Percentiles rank a stretch among this genome's conserved stretches.
These are phyloP conservation scores for Gloeophyllum trabeum DNA, from an alignment of 768 basidiomycete species.

Conservation along the genomic window DNA sequence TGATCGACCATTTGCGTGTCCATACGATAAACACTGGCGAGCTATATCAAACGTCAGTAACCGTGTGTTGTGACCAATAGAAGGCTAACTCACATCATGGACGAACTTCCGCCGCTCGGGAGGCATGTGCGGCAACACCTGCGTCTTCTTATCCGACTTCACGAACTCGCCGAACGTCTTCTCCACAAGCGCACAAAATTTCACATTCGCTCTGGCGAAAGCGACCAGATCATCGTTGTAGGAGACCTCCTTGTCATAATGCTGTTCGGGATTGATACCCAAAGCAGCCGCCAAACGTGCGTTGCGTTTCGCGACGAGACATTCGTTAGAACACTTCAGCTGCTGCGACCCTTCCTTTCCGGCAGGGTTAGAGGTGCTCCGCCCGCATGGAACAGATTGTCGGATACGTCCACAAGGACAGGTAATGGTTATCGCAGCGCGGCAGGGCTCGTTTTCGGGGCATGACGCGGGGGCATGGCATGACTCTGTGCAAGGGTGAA, in stretches of 20 bases:
- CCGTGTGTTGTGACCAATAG: neutral
- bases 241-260: slow-evolving; percentile 27
- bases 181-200: slow-evolving; percentile 68
- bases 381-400: slow-evolving; percentile 65
- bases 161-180: slow-evolving; percentile 77
- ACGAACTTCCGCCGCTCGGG: slow-evolving; percentile 76
- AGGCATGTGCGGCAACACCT: slow-evolving; percentile 77
- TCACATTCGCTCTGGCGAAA: slow-evolving; percentile 49
- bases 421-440: slow-evolving; percentile 46
- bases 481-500: slow-evolving; percentile 63
- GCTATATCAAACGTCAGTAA: slow-evolving; percentile 22
- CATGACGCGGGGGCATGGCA: slow-evolving; percentile 91
- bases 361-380: slow-evolving; percentile 31
- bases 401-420: slow-evolving; percentile 82
- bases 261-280: slow-evolving; percentile 57
- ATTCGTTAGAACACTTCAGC: slow-evolving; percentile 76
- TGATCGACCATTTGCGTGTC: slow-evolving; percentile 84
- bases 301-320: slow-evolving; percentile 77
- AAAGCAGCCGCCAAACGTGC: slow-evolving; percentile 84
- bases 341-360: slow-evolving; percentile 28
- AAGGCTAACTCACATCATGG: slow-evolving; percentile 40
- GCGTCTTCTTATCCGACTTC: slow-evolving; percentile 49
- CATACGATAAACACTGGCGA: slow-evolving; percentile 73
- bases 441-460: slow-evolving; percentile 71
- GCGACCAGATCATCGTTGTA: slow-evolving; percentile 55